A percentile compares a stretch with the other conserved stretches of the same genome.
These are phyloP conservation scores for Colletotrichum somersetense DNA, from an alignment of 2,329 filamentous ascomycete genomes.

Conservation along the genomic window DNA sequence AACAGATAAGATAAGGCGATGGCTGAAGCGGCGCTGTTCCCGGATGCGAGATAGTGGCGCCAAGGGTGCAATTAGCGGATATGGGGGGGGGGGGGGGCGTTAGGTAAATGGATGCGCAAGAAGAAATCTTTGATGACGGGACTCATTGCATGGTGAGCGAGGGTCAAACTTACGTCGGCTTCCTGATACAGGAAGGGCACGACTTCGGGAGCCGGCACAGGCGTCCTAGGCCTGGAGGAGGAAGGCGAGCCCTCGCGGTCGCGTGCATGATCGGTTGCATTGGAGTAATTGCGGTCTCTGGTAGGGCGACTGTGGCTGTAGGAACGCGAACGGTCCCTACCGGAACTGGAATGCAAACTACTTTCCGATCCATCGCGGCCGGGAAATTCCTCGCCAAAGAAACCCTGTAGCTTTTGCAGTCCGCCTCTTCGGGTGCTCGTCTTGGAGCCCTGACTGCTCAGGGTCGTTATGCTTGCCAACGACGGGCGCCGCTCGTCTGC, in stretches of 20 bases:
- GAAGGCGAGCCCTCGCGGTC: slow-evolving; percentile 76
- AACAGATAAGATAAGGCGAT: slow-evolving; percentile 39
- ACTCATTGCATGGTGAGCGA: slow-evolving; percentile 33
- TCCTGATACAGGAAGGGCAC: slow-evolving; percentile 98
- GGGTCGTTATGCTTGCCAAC: slow-evolving; percentile 85
- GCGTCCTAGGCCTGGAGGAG: slow-evolving; percentile 84
- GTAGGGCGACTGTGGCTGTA: slow-evolving; percentile 69
- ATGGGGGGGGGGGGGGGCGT: slow-evolving; percentile 40
- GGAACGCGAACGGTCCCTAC: slow-evolving; percentile 73
- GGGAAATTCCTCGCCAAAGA: slow-evolving; percentile 92
- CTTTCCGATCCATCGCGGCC: slow-evolving; percentile 80
- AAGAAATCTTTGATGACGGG: slow-evolving; percentile 3
- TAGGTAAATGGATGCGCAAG: slow-evolving; percentile 45
- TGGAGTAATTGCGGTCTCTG: slow-evolving; percentile 85
- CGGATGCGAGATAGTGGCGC: slow-evolving; percentile 40
- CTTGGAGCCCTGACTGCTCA: slow-evolving; percentile 87
- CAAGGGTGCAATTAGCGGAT: slow-evolving; percentile 18
- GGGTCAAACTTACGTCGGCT: slow-evolving; percentile 71
- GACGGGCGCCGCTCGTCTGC: slow-evolving; percentile 86
- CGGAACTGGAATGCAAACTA: slow-evolving; percentile 65
- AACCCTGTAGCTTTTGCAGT: slow-evolving; percentile 87
- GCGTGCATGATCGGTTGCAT: slow-evolving; percentile 77
- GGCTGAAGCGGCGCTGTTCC: slow-evolving; percentile 37
- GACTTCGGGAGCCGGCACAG: slow-evolving; percentile 89
- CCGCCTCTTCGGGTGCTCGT: slow-evolving; percentile 77